phyloP scores from a whole-genome alignment of 768 basidiomycete species.

The Tulasnella sp. region DNA sequence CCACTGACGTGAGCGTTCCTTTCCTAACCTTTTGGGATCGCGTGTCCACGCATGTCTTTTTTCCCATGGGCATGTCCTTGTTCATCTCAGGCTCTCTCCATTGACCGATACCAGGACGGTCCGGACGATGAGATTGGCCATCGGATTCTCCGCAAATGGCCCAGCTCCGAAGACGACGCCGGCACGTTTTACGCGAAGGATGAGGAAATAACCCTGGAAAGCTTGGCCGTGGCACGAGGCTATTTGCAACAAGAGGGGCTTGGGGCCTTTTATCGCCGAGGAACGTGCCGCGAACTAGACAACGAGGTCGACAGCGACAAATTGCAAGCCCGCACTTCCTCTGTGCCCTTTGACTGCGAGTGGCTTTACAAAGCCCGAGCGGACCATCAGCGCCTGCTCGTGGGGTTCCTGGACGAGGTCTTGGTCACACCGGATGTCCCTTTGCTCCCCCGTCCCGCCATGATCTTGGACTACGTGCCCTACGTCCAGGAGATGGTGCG shows the following conservation, averaged over 20 bases:
- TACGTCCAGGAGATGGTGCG: slow-evolving; percentile 61
- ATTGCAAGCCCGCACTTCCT: slow-evolving; percentile 26
- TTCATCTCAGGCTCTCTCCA: slow-evolving; percentile 35
- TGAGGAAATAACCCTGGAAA: slow-evolving; percentile 47
- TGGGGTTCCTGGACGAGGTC: slow-evolving; percentile 49
- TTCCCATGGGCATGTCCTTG: background rate
- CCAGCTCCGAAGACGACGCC: slow-evolving; percentile 21
- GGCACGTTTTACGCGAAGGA: slow-evolving; percentile 46
- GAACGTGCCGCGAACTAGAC: slow-evolving; percentile 35
- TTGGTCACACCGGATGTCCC: slow-evolving; percentile 44
- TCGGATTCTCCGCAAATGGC: slow-evolving; percentile 30
- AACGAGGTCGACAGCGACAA: slow-evolving; percentile 30
- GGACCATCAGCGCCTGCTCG: slow-evolving; percentile 46
- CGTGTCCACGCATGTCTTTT: background rate
- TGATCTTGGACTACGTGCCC: slow-evolving; percentile 69
- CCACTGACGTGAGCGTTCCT: slow-evolving; percentile 7
- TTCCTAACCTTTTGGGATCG: slow-evolving; percentile 15
- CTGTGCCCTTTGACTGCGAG: slow-evolving; percentile 17
- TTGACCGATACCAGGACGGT: slow-evolving; percentile 40
- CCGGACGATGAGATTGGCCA: slow-evolving; percentile 60
- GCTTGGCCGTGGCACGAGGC: slow-evolving; percentile 31
- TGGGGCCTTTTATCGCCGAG: slow-evolving; percentile 36
- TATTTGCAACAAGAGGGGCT: background rate
- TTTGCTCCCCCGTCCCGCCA: slow-evolving; percentile 45
- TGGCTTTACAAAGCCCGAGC: slow-evolving; percentile 45